Evolutionary conservation across 2,329 filamentous ascomycete genomes (phyloP).

Genomic region (Endocalyx cinctus): DNA sequence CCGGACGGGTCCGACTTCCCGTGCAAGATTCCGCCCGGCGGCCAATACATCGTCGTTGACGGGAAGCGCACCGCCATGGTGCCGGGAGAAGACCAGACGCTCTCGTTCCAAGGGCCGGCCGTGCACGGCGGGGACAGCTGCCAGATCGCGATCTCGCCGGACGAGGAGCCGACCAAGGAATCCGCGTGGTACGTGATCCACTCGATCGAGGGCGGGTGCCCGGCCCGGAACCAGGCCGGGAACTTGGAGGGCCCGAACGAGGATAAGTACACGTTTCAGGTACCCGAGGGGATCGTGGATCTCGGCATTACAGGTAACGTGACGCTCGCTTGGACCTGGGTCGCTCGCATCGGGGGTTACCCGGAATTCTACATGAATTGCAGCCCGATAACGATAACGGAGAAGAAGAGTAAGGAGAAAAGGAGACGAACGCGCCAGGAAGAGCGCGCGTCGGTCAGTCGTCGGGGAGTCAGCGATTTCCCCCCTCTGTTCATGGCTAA

Average conservation of each 20-base stretch:
- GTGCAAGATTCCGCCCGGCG: conserved; percentile 53
- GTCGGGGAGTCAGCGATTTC: conserved; percentile 34
- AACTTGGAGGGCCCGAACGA: conserved; percentile 42
- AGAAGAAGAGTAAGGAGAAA: conserved; percentile 12
- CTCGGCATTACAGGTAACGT: too few relatives aligned
- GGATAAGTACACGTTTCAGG: conserved; percentile 49
- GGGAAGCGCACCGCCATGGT: conserved; percentile 47
- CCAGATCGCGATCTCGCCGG: conserved; percentile 66
- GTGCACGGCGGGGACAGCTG: conserved; percentile 67
- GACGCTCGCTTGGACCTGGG: conserved; percentile 72
- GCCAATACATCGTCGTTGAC: conserved; percentile 34
- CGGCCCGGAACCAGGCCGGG: conserved; percentile 43
- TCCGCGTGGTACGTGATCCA: conserved; percentile 67
- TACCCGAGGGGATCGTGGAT: conserved; percentile 54
- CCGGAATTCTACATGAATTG: conserved; percentile 79
- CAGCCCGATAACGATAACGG: conserved; percentile 54
- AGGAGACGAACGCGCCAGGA: background rate
- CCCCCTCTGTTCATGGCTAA: conserved; percentile 70
- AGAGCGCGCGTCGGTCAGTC: conserved; percentile 9
- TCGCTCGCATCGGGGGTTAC: conserved; percentile 62
- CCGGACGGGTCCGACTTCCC: conserved; percentile 58
- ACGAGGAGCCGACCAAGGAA: conserved; percentile 46
- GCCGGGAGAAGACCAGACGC: conserved; percentile 38
- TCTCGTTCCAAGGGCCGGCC: conserved; percentile 9
- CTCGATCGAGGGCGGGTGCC: conserved; percentile 66